Evolutionary conservation across 202 grass and related monocot species (phyloP), one percentile per base, ranked within the genome.

Genomic region (Musa balbisiana): DNA sequence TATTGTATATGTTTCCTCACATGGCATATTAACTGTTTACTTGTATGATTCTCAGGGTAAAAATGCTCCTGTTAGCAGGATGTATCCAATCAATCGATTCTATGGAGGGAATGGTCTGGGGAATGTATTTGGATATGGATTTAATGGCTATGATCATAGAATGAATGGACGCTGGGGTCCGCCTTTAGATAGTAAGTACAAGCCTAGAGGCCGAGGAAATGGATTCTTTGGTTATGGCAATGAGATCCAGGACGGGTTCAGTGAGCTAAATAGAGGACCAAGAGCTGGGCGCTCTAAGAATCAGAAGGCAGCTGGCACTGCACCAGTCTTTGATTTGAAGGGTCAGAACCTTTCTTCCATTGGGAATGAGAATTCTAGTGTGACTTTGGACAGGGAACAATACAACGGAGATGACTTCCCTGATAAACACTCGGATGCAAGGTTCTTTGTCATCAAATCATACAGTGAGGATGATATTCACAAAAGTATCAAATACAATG

Each of bases 401-500:
- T 97, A 84, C 74, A 97, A 97, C 79, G 81, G 83, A 70, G 86
- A 82, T 74, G 84, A 79, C 25, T 93, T 97, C 76, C 71, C 87
- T 83, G 80, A 86, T 55, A 86, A 81, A 65, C 93, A 89, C 86
- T 82, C 83, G 9, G 84, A 97, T 76, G 90, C 90, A 54, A 97
- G 91, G 78, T 97, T 97, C 72, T 97, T 97, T 24, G 69, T 97
- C 67, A 97, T 97, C 67, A 97, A 97, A 82, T 93, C 90, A 49
- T 97, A 97, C 74, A 93, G 90, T 8, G 93, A 97, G 88, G 93
- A 97, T 87, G 90, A 97, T 87, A 88, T 97, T 67, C 93, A 97
- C 80, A 93, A 93, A 81, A 91, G 93, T 78, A 88, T 97, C 72
- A 93, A 97, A 80, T 93, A 97, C 60, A 87, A 89, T 76, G 93